Base-by-base conservation (phyloP, 2,329 filamentous ascomycete genomes). In the Apiospora sp. region DNA sequence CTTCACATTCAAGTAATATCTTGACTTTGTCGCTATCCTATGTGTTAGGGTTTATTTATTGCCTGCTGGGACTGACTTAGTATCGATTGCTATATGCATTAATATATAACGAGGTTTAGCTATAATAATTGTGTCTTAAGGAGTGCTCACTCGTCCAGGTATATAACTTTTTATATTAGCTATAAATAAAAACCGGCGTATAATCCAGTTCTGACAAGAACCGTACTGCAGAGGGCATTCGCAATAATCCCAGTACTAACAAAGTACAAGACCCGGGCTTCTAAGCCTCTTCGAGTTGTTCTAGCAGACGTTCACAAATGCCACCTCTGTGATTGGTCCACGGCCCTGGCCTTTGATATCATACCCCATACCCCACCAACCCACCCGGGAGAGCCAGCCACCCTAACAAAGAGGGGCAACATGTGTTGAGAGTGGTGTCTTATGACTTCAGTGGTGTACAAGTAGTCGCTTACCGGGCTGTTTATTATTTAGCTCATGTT, bases 361-460 rank as follows among this genome's bases (percentile, higher is more conserved):
- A 34, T 24, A 41, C 58, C 34, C 58, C 34, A 64, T 24, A 41
- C 22, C 58, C 58, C 58, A 41, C 58, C n/a, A 64, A 37, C 54
- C 30, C 7, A 61, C 54, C 51, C 51, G 24, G 8, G 27, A 27
- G 14, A 27, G 8, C 49, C 49, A 54, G 49, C 49, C 51, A 58
- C 24, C 51, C 54, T 34, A 34, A 51, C 19, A n/a, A 64, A 41
- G 58, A 64, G 58, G 34, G 58, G 58, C 54, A 61, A 61, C 30
- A 41, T 41, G n/a, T 10, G 30, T 61, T 58, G 27, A 34, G 16
- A 34, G 16, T 61, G 7, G 14, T 34, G 14, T 7, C 54, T 8
- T n/a, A 61, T 61, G 54, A 61, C 16, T 61, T 34, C 54, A 37
- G 34, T 37, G 16, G 54, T 16, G 54, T 37, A 19, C 46, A n/a